Base-by-base conservation (phyloP, 1,284 basidiomycete genomes). In the Marasmius fiardii region DNA sequence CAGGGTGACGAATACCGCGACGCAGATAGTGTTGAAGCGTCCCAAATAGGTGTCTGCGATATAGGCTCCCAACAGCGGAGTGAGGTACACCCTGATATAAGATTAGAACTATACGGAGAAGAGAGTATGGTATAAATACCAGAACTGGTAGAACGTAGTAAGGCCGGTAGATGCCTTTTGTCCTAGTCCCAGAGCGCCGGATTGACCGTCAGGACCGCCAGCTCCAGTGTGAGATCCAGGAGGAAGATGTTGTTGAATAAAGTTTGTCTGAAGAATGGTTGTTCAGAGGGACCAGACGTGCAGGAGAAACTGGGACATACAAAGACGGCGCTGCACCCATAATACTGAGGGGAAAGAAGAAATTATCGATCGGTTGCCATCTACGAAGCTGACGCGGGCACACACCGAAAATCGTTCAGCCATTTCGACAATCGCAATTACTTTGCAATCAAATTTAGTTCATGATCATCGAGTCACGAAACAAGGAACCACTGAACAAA, bases 111-210 rank as follows among this genome's bases (percentile, higher is more conserved):
- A 55, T 53, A 63, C 64, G 16, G 71, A 41, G 11, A 71, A 55
- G 24, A 64, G 68, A 18, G 34, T 10, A 31, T 18, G 18, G 20
- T 11, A 10, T 23, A 58, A 65, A 35, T 58, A 79, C 84, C 85
- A 83, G 68, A 87, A 83, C 57, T 77, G 73, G 67, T 84, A 82
- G 68, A 87, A 84, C 1, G 83, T 85, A 4, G 76, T 81, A 47
- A 88, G 70, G 63, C 89, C 90, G 0, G 88, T 89, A 0, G 86
- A 83, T 20, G 86, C 80, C 12, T 75, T 80, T 57, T 86, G 82
- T 7, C 86, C 86, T 52, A 76, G 70, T 12, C 81, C 83, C 2
- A 93, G 78, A 2, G 90, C 91, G 60, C 91, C 91, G 1, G 90
- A 79, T 62, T 84, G 82, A 4, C 79, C 81, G 54, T 68, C 39